phyloP scores from a whole-genome alignment of 345 rosid species.

The Excoecaria agallocha region DNA sequence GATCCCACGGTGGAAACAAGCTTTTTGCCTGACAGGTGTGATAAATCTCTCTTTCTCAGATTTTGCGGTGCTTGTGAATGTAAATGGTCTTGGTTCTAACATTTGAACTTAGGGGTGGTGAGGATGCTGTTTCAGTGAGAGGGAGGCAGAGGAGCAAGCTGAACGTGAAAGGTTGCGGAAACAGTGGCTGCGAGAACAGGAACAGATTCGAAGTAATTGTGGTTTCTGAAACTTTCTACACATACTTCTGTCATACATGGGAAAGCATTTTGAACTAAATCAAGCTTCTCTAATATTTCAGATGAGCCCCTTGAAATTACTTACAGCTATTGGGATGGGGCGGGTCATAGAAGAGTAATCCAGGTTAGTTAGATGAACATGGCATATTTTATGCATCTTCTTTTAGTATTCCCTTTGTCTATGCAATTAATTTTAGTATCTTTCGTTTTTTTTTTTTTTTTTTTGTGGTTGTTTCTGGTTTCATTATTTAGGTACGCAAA shows the following conservation, averaged over 20 bases:
- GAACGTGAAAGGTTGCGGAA: slow-evolving; percentile 93
- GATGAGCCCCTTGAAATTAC: slow-evolving; percentile 95
- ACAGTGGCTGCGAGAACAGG: slow-evolving; percentile 86
- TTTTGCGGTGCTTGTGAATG: slow-evolving; percentile 1
- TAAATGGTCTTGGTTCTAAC: slow-evolving; percentile 39
- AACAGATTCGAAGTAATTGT: slow-evolving; percentile 74
- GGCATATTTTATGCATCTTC: slow-evolving; percentile 12
- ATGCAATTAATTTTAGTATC: background rate
- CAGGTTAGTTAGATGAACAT: slow-evolving; percentile 51
- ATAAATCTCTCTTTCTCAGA: slow-evolving; percentile 15
- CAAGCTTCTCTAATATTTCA: slow-evolving; percentile 28
- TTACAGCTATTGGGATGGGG: slow-evolving; percentile 99
- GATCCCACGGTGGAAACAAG: slow-evolving; percentile 97
- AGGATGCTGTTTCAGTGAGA: slow-evolving; percentile 94
- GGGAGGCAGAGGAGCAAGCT: slow-evolving; percentile 99
- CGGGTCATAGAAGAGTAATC: slow-evolving; percentile 91
- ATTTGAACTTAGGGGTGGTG: slow-evolving; percentile 60
- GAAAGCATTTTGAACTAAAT: slow-evolving; percentile 17
- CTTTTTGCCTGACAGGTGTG: slow-evolving; percentile 94
- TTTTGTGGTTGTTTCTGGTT: background rate
- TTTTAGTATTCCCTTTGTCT: background rate
- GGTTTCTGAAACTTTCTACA: background rate
- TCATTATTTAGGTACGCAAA: slow-evolving; percentile 58
- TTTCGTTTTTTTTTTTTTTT: background rate
- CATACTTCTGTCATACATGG: background rate